These are phyloP conservation scores for Voacanga thouarsii DNA, from an alignment of 257 asterid genomes.

Conservation along the genomic window DNA sequence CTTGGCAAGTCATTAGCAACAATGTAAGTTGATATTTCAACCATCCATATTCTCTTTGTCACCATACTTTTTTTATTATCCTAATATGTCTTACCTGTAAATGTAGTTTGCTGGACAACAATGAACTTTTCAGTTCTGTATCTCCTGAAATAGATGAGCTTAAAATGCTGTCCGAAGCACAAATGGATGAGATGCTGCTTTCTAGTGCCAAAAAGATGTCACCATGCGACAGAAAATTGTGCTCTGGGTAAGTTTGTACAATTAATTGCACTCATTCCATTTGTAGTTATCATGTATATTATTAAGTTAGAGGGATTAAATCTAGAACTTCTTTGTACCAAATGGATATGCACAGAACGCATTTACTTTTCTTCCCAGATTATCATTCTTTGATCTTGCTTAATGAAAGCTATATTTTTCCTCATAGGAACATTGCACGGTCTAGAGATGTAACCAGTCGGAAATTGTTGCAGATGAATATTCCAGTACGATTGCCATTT, in stretches of 20 bases:
- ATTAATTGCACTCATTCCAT: not conserved
- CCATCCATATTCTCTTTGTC: not conserved
- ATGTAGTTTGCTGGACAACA: constrained; percentile 74
- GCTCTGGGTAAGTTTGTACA: constrained; percentile 13
- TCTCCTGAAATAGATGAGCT: constrained; percentile 47
- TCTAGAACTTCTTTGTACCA: no score
- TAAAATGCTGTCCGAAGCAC: constrained; percentile 55
- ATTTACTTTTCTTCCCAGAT: not conserved
- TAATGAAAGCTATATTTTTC: constrained; percentile 12
- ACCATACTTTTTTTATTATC: not conserved
- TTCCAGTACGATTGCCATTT: not conserved
- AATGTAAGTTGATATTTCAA: constrained; percentile 43
- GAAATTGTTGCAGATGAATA: constrained; percentile 32
- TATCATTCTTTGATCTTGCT: constrained; percentile 5
- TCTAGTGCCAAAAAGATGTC: constrained; percentile 23
- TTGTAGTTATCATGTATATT: not conserved
- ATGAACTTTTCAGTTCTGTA: constrained; percentile 36
- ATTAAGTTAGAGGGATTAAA: not conserved
- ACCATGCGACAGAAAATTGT: constrained; percentile 27
- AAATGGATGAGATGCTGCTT: constrained; percentile 41
- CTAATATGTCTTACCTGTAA: not conserved
- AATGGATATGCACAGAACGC: not conserved
- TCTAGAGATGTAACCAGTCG: constrained; percentile 33
- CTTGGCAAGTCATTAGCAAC: constrained; percentile 48
- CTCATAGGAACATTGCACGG: constrained; percentile 43